These are phyloP conservation scores for Aureobasidium sp. DNA, from an alignment of 2,329 filamentous ascomycete species.

Conservation along the genomic window DNA sequence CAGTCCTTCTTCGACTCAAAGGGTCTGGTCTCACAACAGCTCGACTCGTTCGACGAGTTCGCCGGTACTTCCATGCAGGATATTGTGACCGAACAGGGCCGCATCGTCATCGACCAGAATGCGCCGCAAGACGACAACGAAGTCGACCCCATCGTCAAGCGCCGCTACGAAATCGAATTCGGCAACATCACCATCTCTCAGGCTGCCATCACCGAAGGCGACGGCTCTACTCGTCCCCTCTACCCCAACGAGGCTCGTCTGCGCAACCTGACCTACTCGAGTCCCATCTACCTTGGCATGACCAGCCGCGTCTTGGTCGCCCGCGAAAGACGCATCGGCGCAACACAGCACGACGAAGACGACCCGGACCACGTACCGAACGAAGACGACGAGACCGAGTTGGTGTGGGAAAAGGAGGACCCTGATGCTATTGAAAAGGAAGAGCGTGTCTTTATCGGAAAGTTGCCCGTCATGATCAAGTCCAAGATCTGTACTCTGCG, in stretches of 20 bases:
- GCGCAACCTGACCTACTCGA: constrained; percentile 91
- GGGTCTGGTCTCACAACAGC: constrained; percentile 91
- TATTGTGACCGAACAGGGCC: constrained; percentile 84
- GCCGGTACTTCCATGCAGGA: constrained; percentile 91
- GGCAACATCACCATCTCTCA: constrained; percentile 82
- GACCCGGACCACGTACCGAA: constrained; percentile 44
- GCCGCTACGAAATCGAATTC: constrained; percentile 92
- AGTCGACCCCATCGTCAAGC: constrained; percentile 64
- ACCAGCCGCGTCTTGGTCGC: constrained; percentile 78
- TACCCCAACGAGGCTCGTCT: constrained; percentile 92
- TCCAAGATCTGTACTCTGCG: constrained; percentile 90
- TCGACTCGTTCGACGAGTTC: constrained; percentile 98
- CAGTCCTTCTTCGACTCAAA: constrained; percentile 95
- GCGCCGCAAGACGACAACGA: constrained; percentile 70
- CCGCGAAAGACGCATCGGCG: constrained; percentile 61
- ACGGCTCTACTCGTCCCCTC: constrained; percentile 78
- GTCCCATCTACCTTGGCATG: constrained; percentile 83
- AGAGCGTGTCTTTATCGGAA: constrained; percentile 82
- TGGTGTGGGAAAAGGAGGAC: constrained; percentile 41
- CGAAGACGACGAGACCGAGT: constrained; percentile 38
- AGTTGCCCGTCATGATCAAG: constrained; percentile 96
- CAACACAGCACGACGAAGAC: constrained; percentile 57
- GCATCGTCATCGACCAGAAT: constrained; percentile 88
- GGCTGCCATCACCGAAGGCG: constrained; percentile 86
- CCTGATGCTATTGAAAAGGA: constrained; percentile 38